phyloP scores from a whole-genome alignment of 108 stramenopile species.

The Aurantiochytrium sp. region DNA sequence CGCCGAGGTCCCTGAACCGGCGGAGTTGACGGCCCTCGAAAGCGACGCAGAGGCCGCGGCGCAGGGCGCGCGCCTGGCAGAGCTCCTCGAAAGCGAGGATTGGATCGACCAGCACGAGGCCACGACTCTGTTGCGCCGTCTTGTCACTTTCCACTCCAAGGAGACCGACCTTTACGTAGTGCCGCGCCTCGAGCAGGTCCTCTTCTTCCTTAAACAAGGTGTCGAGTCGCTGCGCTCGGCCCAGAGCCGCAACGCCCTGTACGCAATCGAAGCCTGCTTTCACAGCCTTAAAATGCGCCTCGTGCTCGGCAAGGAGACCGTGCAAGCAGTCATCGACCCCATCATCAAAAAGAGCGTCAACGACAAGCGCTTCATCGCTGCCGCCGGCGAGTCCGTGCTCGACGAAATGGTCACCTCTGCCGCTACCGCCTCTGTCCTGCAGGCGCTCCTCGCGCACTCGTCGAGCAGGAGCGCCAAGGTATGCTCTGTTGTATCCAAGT shows the following conservation, averaged over 20 bases:
- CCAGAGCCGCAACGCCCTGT: not conserved
- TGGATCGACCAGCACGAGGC: not conserved
- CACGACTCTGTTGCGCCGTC: not conserved
- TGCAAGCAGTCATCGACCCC: not conserved
- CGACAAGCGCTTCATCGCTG: constrained; percentile 24
- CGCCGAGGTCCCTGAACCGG: not conserved
- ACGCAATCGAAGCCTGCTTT: not conserved
- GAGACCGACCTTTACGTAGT: not conserved
- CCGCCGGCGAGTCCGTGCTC: constrained; percentile 1
- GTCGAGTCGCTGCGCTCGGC: constrained; percentile 28
- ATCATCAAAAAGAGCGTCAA: not conserved
- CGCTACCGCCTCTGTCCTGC: not conserved
- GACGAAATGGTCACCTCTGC: not conserved
- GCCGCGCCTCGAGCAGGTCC: not conserved
- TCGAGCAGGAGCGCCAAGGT: constrained; percentile 13
- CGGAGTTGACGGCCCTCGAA: not conserved
- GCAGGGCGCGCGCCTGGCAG: not conserved
- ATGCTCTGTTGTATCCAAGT: not conserved
- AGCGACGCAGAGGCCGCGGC: not conserved
- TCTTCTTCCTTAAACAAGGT: not conserved
- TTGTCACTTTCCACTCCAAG: not conserved
- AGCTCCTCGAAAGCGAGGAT: not conserved
- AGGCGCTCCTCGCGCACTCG: not conserved
- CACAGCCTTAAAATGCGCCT: not conserved
- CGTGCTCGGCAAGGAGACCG: not conserved